A percentile compares a stretch with the other conserved stretches of the same genome.
phyloP scores from a whole-genome alignment of 164 flowering plant genomes.

The Chloranthus sessilifolius region DNA sequence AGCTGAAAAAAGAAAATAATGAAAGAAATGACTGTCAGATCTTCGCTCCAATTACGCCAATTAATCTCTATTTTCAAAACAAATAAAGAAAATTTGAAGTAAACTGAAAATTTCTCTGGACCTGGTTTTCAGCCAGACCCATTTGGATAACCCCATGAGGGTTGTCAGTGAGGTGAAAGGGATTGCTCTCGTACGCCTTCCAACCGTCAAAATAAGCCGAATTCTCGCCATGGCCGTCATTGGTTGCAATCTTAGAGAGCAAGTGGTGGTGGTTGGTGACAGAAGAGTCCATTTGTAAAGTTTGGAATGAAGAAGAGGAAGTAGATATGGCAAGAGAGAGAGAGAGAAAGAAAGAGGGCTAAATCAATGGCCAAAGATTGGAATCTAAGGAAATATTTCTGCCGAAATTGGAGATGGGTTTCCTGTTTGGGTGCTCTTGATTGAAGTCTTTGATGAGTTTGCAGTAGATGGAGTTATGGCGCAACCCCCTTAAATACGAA shows the following conservation, averaged over 20 bases:
- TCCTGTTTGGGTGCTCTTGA: too few species aligned
- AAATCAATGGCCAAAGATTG: neutral
- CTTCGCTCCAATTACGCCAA: neutral
- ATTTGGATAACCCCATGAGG: slow-evolving; percentile 28
- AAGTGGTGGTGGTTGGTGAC: slow-evolving; percentile 1
- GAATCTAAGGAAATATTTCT: too few species aligned
- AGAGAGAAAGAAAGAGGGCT: neutral
- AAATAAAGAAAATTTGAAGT: too few species aligned
- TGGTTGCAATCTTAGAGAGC: slow-evolving; percentile 24
- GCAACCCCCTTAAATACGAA: too few species aligned
- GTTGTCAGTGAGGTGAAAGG: slow-evolving; percentile 21
- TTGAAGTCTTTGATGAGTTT: too few species aligned
- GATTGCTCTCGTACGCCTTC: slow-evolving; percentile 30
- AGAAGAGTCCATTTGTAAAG: neutral
- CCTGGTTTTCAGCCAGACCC: slow-evolving; percentile 38
- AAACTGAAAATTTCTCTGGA: too few species aligned
- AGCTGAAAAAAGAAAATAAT: slow-evolving; percentile 43
- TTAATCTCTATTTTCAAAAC: too few species aligned
- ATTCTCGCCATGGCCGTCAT: slow-evolving; percentile 27
- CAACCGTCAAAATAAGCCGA: slow-evolving; percentile 30
- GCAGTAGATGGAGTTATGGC: too few species aligned
- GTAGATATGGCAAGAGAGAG: neutral
- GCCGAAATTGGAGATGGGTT: too few species aligned
- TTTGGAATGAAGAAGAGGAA: neutral
- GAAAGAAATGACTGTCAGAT: neutral